Conservation (phyloP, 371 early-diverging fungal species). For the Fennellomyces sp. region DNA sequence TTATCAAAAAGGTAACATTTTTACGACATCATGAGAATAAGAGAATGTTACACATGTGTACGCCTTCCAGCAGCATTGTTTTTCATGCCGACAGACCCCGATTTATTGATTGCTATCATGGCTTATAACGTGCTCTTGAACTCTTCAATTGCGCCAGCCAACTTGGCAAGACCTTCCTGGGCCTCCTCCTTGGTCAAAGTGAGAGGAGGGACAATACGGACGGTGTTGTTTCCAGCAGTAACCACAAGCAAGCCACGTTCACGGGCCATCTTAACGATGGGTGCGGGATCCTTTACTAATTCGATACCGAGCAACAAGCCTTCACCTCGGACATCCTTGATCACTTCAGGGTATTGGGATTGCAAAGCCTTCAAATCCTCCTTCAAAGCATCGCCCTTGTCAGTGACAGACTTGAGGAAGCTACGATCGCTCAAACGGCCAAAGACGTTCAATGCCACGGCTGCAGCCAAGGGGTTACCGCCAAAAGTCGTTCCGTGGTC, state of each 20-base stretch:
- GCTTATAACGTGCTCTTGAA: slow-evolving; percentile 24
- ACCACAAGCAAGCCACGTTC: slow-evolving; percentile 88
- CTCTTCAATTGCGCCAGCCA: slow-evolving; percentile 63
- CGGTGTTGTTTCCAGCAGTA: slow-evolving; percentile 85
- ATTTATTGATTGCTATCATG: background rate
- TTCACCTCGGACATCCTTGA: slow-evolving; percentile 81
- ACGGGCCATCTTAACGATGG: slow-evolving; percentile 75
- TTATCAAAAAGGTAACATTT: background rate
- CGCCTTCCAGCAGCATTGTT: background rate
- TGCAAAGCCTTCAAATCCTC: slow-evolving; percentile 53
- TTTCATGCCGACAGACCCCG: slow-evolving; percentile 2
- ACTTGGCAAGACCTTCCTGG: slow-evolving; percentile 63
- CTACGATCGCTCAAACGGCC: slow-evolving; percentile 65
- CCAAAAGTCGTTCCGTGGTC: slow-evolving; percentile 98
- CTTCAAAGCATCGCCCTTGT: slow-evolving; percentile 62
- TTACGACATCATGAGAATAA: background rate
- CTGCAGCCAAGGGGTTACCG: slow-evolving; percentile 88
- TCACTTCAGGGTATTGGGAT: slow-evolving; percentile 49
- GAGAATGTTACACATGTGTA: background rate
- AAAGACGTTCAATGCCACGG: slow-evolving; percentile 73
- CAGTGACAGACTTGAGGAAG: slow-evolving; percentile 71
- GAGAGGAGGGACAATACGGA: slow-evolving; percentile 91
- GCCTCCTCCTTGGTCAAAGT: slow-evolving; percentile 70
- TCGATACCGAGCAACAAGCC: slow-evolving; percentile 88
- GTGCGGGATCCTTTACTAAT: slow-evolving; percentile 65